Evolutionary conservation across 2,329 filamentous ascomycete species (phyloP).

Genomic region (Xylaria sp.): DNA sequence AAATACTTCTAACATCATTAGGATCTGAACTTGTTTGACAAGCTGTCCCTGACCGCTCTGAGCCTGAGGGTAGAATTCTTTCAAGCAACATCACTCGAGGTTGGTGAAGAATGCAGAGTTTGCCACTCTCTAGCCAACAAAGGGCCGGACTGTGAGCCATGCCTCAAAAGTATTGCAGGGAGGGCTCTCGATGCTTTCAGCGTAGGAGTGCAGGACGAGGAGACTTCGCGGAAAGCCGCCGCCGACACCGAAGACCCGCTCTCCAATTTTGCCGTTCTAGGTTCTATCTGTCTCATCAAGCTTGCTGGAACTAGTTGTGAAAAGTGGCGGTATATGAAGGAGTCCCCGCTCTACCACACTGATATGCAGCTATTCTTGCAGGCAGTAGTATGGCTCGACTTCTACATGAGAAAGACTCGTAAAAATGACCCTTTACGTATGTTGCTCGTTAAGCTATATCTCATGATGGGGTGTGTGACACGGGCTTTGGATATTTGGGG

Average conservation of each 20-base stretch:
- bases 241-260: slow-evolving; percentile 42
- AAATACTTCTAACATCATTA: slow-evolving; percentile 25
- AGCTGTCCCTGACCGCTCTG: slow-evolving; percentile 32
- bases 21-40: slow-evolving; percentile 32
- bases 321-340: slow-evolving; percentile 18
- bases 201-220: slow-evolving; percentile 34
- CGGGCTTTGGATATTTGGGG: slow-evolving; percentile 62
- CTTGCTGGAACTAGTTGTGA: slow-evolving; percentile 38
- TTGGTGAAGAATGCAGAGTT: slow-evolving; percentile 31
- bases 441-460: slow-evolving; percentile 63
- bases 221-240: slow-evolving; percentile 26
- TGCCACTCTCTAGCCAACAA: slow-evolving; percentile 23
- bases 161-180: slow-evolving; percentile 41
- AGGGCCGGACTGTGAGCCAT: slow-evolving; percentile 38
- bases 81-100: slow-evolving; percentile 33
- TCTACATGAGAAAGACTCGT: slow-evolving; percentile 58
- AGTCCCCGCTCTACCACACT: slow-evolving; percentile 41
- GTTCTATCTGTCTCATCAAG: slow-evolving; percentile 46
- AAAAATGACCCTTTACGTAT: slow-evolving; percentile 61
- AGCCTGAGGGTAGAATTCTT: slow-evolving; percentile 38
- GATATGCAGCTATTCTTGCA: slow-evolving; percentile 56
- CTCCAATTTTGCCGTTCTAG: slow-evolving; percentile 43
- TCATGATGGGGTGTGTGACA: slow-evolving; percentile 62
- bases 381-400: slow-evolving; percentile 62
- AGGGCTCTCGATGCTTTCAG: slow-evolving; percentile 42